These are phyloP conservation scores for Chlamydomonas urium DNA, from an alignment of 139 green algal genomes.

Conservation along the genomic window DNA sequence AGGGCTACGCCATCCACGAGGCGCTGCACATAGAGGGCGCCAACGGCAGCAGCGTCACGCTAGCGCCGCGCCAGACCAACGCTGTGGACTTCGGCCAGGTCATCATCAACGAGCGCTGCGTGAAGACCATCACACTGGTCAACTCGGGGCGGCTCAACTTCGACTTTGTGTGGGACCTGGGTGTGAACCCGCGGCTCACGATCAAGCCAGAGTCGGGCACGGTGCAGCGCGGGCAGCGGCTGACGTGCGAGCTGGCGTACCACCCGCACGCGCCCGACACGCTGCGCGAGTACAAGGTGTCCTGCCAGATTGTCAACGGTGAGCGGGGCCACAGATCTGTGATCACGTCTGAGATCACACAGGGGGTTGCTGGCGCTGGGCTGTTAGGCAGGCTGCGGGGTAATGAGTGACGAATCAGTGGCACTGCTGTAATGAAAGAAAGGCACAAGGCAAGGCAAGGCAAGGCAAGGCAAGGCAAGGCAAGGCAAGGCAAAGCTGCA, in stretches of 20 bases:
- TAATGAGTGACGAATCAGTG: no score
- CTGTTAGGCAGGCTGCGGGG: no score
- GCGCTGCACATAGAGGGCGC: slow-evolving; percentile 54
- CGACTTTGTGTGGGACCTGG: slow-evolving; percentile 67
- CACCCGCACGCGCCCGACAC: slow-evolving; percentile 49
- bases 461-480: no score
- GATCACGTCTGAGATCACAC: no score
- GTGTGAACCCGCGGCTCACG: slow-evolving; percentile 46
- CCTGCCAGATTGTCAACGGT: slow-evolving; percentile 55
- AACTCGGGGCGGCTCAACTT: slow-evolving; percentile 63
- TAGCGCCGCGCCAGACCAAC: slow-evolving; percentile 49
- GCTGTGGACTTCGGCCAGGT: slow-evolving; percentile 73
- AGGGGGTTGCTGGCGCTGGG: no score
- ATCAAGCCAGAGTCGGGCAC: slow-evolving; percentile 56
- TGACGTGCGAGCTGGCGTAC: slow-evolving; percentile 62
- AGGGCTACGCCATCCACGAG: slow-evolving; percentile 69
- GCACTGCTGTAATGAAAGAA: no score
- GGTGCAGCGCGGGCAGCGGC: slow-evolving; percentile 55
- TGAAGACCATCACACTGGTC: slow-evolving; percentile 52
- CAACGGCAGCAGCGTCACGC: slow-evolving; percentile 41
- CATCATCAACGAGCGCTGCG: slow-evolving; percentile 63
- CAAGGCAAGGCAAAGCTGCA: no score
- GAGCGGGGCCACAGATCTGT: no score
- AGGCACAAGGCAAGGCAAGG: no score
- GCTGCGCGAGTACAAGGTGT: slow-evolving; percentile 50